Percentiles rank a stretch among this genome's conserved stretches.
These are phyloP conservation scores for Podila verticillata DNA, from an alignment of 192 early-diverging fungal species.

Conservation along the genomic window DNA sequence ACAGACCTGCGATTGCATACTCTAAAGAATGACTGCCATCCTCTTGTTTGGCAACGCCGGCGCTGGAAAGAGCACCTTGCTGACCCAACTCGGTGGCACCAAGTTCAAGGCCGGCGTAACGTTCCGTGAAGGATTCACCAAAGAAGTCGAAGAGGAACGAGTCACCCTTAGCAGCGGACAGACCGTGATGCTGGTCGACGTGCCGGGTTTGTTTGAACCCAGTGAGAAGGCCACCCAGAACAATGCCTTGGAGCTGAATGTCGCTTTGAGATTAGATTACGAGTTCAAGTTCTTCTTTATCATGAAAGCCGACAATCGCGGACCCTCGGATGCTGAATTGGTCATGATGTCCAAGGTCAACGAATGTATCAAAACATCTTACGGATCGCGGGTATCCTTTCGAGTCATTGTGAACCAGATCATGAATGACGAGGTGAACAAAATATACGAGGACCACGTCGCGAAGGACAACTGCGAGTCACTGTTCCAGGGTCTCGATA, in stretches of 20 bases:
- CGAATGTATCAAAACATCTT: background rate
- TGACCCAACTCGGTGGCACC: slow-evolving; percentile 5
- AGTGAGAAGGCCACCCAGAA: background rate
- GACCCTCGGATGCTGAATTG: background rate
- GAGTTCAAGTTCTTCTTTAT: slow-evolving; percentile 21
- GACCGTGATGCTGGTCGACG: slow-evolving; percentile 4
- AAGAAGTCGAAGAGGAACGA: background rate
- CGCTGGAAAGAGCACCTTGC: slow-evolving; percentile 15
- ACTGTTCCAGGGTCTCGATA: background rate
- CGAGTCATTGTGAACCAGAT: slow-evolving; percentile 2
- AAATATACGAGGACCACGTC: background rate
- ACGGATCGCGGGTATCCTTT: background rate
- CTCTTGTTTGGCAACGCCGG: slow-evolving; percentile 5
- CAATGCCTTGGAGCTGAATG: background rate
- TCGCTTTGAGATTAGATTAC: slow-evolving; percentile 4
- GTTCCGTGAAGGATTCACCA: slow-evolving; percentile 2
- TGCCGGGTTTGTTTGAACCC: slow-evolving; percentile 15
- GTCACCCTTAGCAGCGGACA: background rate
- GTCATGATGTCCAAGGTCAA: slow-evolving; percentile 17
- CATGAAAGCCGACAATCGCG: background rate
- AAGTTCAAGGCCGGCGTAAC: background rate
- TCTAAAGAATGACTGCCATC: too few species aligned
- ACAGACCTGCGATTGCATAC: too few species aligned
- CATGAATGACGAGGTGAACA: background rate
- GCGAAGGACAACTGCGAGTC: slow-evolving; percentile 3